Conservation (phyloP, 148 eudicot species). For the Cornus suecica region DNA sequence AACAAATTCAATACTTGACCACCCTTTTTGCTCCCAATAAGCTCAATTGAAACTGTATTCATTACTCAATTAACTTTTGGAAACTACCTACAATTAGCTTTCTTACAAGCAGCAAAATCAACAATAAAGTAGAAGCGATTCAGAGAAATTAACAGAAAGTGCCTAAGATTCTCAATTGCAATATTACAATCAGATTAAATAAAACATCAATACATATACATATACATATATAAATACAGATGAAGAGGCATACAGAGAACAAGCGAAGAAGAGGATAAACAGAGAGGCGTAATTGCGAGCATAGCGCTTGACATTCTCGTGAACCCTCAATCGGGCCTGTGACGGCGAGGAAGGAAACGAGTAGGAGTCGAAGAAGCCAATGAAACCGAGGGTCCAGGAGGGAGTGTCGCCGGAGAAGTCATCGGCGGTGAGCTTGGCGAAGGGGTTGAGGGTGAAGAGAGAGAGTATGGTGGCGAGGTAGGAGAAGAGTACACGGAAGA, state of each 20-base stretch:
- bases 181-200: background rate
- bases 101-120: background rate
- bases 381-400: constrained; percentile 55
- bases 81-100: background rate
- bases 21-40: too few relatives aligned
- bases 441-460: constrained; percentile 68
- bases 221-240: constrained; percentile 4
- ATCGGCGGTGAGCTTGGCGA: constrained; percentile 55
- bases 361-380: constrained; percentile 55
- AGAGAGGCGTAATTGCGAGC: constrained; percentile 69
- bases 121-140: background rate
- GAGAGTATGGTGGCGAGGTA: constrained; percentile 52
- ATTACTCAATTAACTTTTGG: background rate
- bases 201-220: background rate
- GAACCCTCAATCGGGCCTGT: constrained; percentile 70
- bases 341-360: constrained; percentile 63
- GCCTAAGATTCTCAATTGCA: background rate
- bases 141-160: background rate
- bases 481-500: constrained; percentile 37
- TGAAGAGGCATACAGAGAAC: constrained; percentile 56
- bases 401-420: constrained; percentile 59
- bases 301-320: constrained; percentile 85
- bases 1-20: background rate
- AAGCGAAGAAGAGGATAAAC: constrained; percentile 61
- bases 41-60: background rate